These are phyloP conservation scores for Nannizzia gypsea DNA, from an alignment of 2,329 filamentous ascomycete genomes.

Conservation along the genomic window DNA sequence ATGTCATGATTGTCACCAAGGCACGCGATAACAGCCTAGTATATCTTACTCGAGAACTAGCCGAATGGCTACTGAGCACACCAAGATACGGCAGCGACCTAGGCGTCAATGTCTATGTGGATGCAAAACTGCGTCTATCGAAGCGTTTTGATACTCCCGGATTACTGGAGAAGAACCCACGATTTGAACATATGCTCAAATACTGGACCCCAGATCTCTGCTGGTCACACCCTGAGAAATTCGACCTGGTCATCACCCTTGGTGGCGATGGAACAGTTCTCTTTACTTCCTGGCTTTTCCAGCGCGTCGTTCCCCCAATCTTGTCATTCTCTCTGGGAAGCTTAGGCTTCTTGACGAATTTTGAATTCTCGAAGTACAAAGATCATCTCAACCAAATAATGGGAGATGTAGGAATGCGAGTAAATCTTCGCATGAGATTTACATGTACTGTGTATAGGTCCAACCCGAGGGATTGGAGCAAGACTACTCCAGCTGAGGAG, in stretches of 20 bases:
- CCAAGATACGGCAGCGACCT: slow-evolving; percentile 78
- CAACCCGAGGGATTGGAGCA: slow-evolving; percentile 36
- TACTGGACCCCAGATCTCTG: slow-evolving; percentile 97
- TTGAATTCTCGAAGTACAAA: slow-evolving; percentile 85
- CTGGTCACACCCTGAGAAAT: slow-evolving; percentile 85
- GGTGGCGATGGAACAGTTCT: slow-evolving; percentile 95
- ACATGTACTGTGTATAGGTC: slow-evolving; percentile 92
- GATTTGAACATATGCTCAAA: slow-evolving; percentile 71
- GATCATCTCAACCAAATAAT: slow-evolving; percentile 77
- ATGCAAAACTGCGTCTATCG: slow-evolving; percentile 79
- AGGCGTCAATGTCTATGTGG: slow-evolving; percentile 97
- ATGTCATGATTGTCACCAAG: slow-evolving; percentile 98
- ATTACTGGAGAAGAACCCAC: slow-evolving; percentile 60
- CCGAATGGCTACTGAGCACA: slow-evolving; percentile 77
- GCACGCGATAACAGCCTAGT: slow-evolving; percentile 91
- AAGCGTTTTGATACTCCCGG: slow-evolving; percentile 72
- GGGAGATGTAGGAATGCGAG: slow-evolving; percentile 90
- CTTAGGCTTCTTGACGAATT: slow-evolving; percentile 90
- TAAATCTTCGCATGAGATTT: slow-evolving; percentile 96
- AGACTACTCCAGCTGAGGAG: slow-evolving; percentile 58
- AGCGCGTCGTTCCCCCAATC: slow-evolving; percentile 85
- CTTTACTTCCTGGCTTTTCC: slow-evolving; percentile 94
- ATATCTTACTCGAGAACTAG: slow-evolving; percentile 71
- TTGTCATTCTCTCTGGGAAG: slow-evolving; percentile 86
- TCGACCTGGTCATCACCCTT: slow-evolving; percentile 85